Base-by-base conservation (phyloP, 805 yeast species). In the Komagataella populi region DNA sequence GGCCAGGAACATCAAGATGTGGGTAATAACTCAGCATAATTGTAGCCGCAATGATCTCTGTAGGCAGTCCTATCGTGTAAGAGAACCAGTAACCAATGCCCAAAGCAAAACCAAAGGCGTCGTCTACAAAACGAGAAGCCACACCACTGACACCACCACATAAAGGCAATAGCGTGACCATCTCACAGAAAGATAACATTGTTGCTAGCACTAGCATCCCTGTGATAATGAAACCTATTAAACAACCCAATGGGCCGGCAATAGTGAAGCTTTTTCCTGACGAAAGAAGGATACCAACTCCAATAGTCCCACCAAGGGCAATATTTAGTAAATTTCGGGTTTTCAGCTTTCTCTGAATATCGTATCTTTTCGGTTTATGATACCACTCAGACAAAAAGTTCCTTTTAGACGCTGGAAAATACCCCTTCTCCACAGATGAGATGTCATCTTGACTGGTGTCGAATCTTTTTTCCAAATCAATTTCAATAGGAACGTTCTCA, bases 1-100 rank as follows among this genome's bases (percentile, higher is more conserved):
- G 66, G 1, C 68, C 67, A 0, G 82, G 75, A 7, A 81, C 68
- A n/a, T 76, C 60, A 46, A 84, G 65, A 45, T 70, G 61, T 1
- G 80, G 74, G 60, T 80, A 88, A 60, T 80, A 87, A 47, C 84
- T 76, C 47, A 87, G 66, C 81, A 87, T 77, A 30, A 87, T 81
- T 0, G 87, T 79, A 17, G 87, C 84, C 0, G 95, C 95, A 10
- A 87, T 84, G 3, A 87, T 74, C 60, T 87, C 95, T 0, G 90
- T 79, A 0, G 95, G 89, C 54, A 86, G 67, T 0, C 88, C 87
- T 49, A 84, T 67, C 14, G 84, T 73, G 61, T 83, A 85, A 51
- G 87, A 79, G 16, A 83, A 61, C 78, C 87, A 86, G 62, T 87
- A 87, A 30, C 80, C 70, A 70, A 88, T 76, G 1, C 91, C 90